Conservation (phyloP, 495 filamentous ascomycete genomes). For the Podospora pseudopauciseta region DNA sequence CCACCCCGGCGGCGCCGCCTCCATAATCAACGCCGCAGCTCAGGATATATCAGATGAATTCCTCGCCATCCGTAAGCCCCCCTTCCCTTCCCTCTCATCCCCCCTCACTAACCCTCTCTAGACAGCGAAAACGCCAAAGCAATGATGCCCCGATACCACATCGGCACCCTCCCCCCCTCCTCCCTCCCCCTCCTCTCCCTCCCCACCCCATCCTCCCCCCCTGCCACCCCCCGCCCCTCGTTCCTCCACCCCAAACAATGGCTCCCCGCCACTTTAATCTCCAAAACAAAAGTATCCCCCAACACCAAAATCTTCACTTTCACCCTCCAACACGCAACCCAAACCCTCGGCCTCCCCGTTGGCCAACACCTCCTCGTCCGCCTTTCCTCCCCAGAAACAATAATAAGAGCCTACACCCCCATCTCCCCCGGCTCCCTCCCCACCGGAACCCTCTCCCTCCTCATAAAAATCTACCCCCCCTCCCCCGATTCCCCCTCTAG, state of each 20-base stretch:
- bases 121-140: slow-evolving; percentile 88
- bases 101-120: slow-evolving; percentile 32
- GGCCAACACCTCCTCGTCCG: slow-evolving; percentile 91
- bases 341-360: slow-evolving; percentile 73
- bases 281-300: slow-evolving; percentile 65
- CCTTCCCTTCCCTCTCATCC: background rate
- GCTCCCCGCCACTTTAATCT: slow-evolving; percentile 62
- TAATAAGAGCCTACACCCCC: slow-evolving; percentile 88
- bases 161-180: slow-evolving; percentile 76
- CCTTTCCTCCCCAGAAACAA: slow-evolving; percentile 67
- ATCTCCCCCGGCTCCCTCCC: slow-evolving; percentile 59
- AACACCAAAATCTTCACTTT: slow-evolving; percentile 86
- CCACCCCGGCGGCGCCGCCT: slow-evolving; percentile 86
- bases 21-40: slow-evolving; percentile 80
- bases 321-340: slow-evolving; percentile 66
- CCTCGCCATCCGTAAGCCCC: slow-evolving; percentile 77
- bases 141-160: slow-evolving; percentile 89
- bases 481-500: slow-evolving; percentile 24
- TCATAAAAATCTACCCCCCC: slow-evolving; percentile 85
- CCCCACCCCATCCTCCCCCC: slow-evolving; percentile 48
- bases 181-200: slow-evolving; percentile 31
- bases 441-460: slow-evolving; percentile 63
- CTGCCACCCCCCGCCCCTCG: slow-evolving; percentile 49
- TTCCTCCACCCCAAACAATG: slow-evolving; percentile 74
- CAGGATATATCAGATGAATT: slow-evolving; percentile 91